Base-by-base conservation (phyloP, 2,329 filamentous ascomycete genomes). In the Cytospora schulzeri region DNA sequence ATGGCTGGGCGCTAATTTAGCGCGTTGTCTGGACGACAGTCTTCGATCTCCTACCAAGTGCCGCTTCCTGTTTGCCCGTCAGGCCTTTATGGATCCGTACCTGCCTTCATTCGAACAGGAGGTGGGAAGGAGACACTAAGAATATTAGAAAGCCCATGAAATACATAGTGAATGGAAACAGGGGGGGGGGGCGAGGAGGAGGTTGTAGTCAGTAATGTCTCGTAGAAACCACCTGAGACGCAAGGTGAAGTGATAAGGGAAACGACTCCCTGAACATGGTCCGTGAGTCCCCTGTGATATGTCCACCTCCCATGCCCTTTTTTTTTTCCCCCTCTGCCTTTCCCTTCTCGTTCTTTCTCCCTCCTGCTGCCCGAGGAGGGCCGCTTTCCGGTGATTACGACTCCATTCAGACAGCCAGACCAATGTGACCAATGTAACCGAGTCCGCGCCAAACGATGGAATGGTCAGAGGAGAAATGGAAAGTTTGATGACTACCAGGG, bases 351-450 rank as follows among this genome's bases (percentile, higher is more conserved):
- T 35, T 12, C 8, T 33, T 7, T 33, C 31, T 33, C 31, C 31
- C 53, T 55, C n/a, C 35, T 51, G 54, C 54, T 48, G 29, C 57
- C 54, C 50, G 45, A 45, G 60, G 54, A 50, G 12, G 61, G 45
- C 52, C 11, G 31, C 52, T 56, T 54, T n/a, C n/a, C 61, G 65
- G 61, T 64, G 48, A 66, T 66, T 64, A 41, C 65, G 61, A 61
- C 62, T 58, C 64, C 62, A 66, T 64, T 29, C 35, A 50, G 61
- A 33, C 53, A 51, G 15, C 22, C 7, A 24, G 31, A 19, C 22
- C 45, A 52, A 22, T 53, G 19, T 38, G 57, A 33, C 53, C 45
- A 19, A 38, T 38, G 35, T 38, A 57, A 64, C 55, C 26, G 52
- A 62, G 60, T 62, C 53, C n/a, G 41, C 52, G 52, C 60, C 53